Conservation (phyloP, 164 flowering plant genomes). For the Berberis vulgaris region DNA sequence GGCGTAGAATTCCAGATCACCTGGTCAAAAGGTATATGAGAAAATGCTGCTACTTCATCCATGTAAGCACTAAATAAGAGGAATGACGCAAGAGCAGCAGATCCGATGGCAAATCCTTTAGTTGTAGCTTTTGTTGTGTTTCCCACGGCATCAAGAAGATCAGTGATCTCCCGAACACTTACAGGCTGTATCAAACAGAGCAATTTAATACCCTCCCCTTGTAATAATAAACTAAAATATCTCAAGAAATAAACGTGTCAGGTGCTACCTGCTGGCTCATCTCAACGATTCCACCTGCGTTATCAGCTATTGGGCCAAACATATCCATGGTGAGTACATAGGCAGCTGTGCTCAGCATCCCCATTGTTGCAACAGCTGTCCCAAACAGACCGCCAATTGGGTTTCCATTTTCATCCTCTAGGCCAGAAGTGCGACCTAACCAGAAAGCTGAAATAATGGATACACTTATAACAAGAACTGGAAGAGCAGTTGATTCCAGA, state of each 20-base stretch:
- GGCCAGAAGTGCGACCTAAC: conserved; percentile 92
- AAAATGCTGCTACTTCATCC: conserved; percentile 95
- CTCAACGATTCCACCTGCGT: conserved; percentile 99
- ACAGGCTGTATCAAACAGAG: conserved; percentile 58
- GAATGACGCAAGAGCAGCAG: conserved; percentile 98
- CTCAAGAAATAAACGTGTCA: neutral
- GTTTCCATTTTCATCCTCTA: conserved; percentile 80
- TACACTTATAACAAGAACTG: conserved; percentile 87
- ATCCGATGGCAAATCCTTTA: conserved; percentile 98
- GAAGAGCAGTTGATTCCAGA: conserved; percentile 95
- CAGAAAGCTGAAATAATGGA: conserved; percentile 84
- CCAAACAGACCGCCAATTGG: conserved; percentile 97
- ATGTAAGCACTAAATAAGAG: conserved; percentile 97
- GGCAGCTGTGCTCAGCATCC: conserved; percentile 99
- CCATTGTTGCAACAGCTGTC: conserved; percentile 99
- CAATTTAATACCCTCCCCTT: neutral
- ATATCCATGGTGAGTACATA: conserved; percentile 99
- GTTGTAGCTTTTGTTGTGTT: conserved; percentile 99
- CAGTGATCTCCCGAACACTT: conserved; percentile 96
- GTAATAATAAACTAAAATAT: too few species aligned
- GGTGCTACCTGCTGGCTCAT: conserved; percentile 96
- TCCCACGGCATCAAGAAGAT: conserved; percentile 96
- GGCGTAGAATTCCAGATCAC: conserved; percentile 18
- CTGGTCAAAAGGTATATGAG: conserved; percentile 67
- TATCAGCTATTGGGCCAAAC: conserved; percentile 99